Evolutionary conservation across 257 asterid genomes (phyloP).

Genomic region (Mitragyna speciosa): DNA sequence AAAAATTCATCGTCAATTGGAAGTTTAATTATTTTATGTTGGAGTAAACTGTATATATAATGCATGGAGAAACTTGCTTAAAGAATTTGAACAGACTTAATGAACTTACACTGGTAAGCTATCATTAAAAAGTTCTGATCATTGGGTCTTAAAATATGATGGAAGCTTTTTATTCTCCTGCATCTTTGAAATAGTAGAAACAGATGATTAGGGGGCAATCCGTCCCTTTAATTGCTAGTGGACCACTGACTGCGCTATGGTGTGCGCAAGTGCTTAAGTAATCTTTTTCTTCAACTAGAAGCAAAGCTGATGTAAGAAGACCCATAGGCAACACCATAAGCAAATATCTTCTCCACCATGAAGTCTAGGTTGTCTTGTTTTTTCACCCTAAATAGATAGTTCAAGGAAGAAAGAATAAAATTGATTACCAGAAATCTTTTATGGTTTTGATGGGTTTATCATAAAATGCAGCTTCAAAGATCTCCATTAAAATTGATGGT

Average conservation of each 20-base stretch:
- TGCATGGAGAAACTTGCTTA: neutral
- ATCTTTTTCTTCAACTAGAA: neutral
- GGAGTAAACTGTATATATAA: neutral
- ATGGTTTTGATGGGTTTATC: neutral
- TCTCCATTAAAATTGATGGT: conserved; percentile 77
- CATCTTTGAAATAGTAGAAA: neutral
- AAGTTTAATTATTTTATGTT: neutral
- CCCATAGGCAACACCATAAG: neutral
- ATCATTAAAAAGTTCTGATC: neutral
- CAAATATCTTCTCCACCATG: neutral
- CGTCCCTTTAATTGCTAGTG: neutral
- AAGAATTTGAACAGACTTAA: no score
- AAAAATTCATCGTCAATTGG: neutral
- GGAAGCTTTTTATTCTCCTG: neutral
- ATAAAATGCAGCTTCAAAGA: conserved; percentile 63
- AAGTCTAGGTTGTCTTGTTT: neutral
- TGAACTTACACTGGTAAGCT: neutral
- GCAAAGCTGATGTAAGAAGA: neutral
- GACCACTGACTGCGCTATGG: neutral
- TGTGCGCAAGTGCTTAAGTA: no score
- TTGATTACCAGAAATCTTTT: neutral
- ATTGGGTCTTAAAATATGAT: neutral
- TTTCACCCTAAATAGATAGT: neutral
- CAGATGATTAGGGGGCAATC: neutral
- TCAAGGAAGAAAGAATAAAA: conserved; percentile 4